These are phyloP conservation scores for Schrenkiella parvula DNA, from an alignment of 345 rosid species.

Conservation along the genomic window DNA sequence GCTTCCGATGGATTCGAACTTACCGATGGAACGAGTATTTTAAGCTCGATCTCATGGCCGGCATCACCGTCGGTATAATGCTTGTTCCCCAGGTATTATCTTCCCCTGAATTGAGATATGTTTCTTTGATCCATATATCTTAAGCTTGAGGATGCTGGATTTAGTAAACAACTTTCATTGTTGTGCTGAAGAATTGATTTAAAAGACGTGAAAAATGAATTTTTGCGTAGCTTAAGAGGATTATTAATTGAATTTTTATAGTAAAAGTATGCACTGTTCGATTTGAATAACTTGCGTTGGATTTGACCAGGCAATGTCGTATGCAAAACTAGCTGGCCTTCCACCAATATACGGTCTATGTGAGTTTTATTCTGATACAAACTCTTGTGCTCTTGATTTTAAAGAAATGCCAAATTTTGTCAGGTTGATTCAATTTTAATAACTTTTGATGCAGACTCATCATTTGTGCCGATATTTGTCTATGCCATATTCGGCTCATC, in stretches of 20 bases:
- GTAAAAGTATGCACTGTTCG: neutral
- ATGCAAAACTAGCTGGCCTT: slow-evolving; percentile 97
- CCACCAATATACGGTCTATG: slow-evolving; percentile 88
- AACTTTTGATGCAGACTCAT: slow-evolving; percentile 63
- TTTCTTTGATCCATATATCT: neutral
- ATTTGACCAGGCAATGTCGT: slow-evolving; percentile 91
- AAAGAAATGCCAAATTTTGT: neutral
- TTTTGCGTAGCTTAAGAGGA: slow-evolving; percentile 2
- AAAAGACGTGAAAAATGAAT: neutral
- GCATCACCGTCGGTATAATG: slow-evolving; percentile 89
- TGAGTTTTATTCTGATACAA: slow-evolving; percentile 43
- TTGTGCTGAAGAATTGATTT: neutral
- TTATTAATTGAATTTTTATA: neutral
- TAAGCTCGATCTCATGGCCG: slow-evolving; percentile 91
- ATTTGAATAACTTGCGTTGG: slow-evolving; percentile 19
- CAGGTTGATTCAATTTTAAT: neutral
- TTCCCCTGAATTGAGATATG: neutral
- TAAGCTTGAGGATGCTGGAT: slow-evolving; percentile 9
- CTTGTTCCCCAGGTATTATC: slow-evolving; percentile 91
- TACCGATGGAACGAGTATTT: slow-evolving; percentile 77
- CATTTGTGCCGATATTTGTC: slow-evolving; percentile 88
- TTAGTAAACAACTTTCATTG: neutral
- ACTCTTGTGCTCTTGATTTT: neutral
- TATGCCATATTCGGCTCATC: slow-evolving; percentile 91
- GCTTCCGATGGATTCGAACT: slow-evolving; percentile 81